A percentile compares a stretch with the other conserved stretches of the same genome.
Conservation (phyloP, 306 rosid species). For the Quercus alba region DNA sequence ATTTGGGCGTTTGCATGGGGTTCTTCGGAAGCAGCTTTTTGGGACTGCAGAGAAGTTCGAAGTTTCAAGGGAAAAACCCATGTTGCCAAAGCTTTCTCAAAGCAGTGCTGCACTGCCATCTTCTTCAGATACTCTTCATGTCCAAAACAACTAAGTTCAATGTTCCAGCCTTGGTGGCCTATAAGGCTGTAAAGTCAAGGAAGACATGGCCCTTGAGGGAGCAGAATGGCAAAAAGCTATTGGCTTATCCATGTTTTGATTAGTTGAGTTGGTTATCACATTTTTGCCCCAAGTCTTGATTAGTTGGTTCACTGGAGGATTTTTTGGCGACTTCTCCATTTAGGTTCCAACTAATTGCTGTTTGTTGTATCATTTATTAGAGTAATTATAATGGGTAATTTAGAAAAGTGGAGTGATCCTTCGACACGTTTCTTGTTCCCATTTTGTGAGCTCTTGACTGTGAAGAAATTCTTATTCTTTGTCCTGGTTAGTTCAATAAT, state of each 20-base stretch:
- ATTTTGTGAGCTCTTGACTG: neutral
- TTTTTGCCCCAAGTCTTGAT: too few species aligned
- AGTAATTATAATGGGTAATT: neutral
- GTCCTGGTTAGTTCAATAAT: neutral
- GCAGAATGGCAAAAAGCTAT: neutral
- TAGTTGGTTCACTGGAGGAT: too few species aligned
- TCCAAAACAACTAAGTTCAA: conserved; percentile 22
- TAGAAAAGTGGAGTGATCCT: neutral
- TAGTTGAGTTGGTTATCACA: neutral
- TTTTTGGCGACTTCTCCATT: neutral
- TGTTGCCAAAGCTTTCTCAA: conserved; percentile 36
- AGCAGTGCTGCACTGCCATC: conserved; percentile 25
- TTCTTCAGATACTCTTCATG: conserved; percentile 23
- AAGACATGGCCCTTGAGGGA: neutral
- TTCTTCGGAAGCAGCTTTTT: conserved; percentile 51
- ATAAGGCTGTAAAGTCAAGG: too few species aligned
- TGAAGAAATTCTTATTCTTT: neutral
- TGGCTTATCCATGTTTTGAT: neutral
- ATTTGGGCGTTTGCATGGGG: conserved; percentile 60
- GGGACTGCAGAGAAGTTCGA: conserved; percentile 36
- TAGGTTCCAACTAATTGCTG: neutral
- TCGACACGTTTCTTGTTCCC: neutral
- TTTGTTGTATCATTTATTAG: neutral
- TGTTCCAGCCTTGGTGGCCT: neutral
- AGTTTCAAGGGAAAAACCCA: conserved; percentile 24